phyloP scores from a whole-genome alignment of 2,329 filamentous ascomycete genomes.

The Emergomyces pasteurianus region DNA sequence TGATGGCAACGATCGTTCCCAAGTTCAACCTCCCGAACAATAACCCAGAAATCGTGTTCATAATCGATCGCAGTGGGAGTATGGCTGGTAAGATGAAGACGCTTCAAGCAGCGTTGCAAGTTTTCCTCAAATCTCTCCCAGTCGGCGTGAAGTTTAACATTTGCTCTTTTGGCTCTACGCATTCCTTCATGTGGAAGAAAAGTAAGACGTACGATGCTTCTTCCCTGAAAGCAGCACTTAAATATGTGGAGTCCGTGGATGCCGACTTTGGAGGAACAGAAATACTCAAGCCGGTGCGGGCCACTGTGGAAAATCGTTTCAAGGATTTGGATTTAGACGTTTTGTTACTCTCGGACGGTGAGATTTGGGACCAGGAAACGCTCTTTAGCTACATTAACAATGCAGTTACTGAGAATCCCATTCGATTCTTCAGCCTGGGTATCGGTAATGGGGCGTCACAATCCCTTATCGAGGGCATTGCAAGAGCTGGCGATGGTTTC shows the following conservation, averaged over 20 bases:
- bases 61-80: slow-evolving; percentile 60
- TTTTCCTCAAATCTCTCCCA: slow-evolving; percentile 50
- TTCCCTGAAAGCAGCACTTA: slow-evolving; percentile 34
- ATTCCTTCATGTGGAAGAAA: slow-evolving; percentile 37
- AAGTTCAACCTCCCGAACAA: slow-evolving; percentile 50
- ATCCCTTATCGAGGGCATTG: slow-evolving; percentile 47
- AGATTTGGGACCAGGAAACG: slow-evolving; percentile 38
- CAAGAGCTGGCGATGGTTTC: slow-evolving; percentile 47
- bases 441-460: slow-evolving; percentile 45
- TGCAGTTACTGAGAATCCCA: slow-evolving; percentile 29
- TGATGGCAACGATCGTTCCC: slow-evolving; percentile 61
- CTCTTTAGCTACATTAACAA: slow-evolving; percentile 40
- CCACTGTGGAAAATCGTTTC: slow-evolving; percentile 36
- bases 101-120: slow-evolving; percentile 39
- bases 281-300: slow-evolving; percentile 37
- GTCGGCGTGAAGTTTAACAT: slow-evolving; percentile 46
- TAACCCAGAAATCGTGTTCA: slow-evolving; percentile 55
- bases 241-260: slow-evolving; percentile 31
- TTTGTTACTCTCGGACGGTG: slow-evolving; percentile 46
- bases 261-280: slow-evolving; percentile 45
- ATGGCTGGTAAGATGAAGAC: slow-evolving; percentile 38
- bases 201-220: slow-evolving; percentile 37
- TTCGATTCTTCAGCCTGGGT: slow-evolving; percentile 45
- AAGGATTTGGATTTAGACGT: slow-evolving; percentile 39
- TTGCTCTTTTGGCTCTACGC: slow-evolving; percentile 42